phyloP scores from a whole-genome alignment of 495 filamentous ascomycete species.

The Penicillium paradoxum region DNA sequence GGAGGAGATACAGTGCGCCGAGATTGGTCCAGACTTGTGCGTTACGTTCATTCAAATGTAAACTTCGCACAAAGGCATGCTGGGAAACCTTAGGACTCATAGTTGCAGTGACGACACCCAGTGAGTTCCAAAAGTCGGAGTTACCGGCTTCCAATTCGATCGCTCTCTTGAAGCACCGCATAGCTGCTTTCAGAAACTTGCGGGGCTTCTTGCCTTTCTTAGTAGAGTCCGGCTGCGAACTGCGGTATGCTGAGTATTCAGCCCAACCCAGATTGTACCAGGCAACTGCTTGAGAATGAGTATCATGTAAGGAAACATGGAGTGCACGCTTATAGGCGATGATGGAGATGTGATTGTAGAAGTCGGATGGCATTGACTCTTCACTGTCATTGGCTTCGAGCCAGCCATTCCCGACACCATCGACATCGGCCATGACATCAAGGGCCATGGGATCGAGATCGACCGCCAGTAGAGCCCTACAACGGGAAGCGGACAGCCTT shows the following conservation, averaged over 20 bases:
- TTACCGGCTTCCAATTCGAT: conserved; percentile 96
- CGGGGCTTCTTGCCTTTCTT: conserved; percentile 37
- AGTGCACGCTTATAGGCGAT: conserved; percentile 85
- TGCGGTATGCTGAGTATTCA: conserved; percentile 74
- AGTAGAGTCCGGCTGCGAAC: conserved; percentile 43
- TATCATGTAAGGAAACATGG: conserved; percentile 62
- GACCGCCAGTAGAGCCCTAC: conserved; percentile 51
- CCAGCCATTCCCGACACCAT: conserved; percentile 56
- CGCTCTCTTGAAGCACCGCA: conserved; percentile 91
- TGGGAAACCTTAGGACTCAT: conserved; percentile 86
- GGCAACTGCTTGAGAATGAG: conserved; percentile 88
- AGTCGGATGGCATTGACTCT: conserved; percentile 30
- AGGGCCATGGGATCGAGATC: conserved; percentile 51
- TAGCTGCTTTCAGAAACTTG: conserved; percentile 71
- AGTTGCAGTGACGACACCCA: conserved; percentile 81
- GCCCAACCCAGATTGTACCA: conserved; percentile 97
- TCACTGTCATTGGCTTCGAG: conserved; percentile 44
- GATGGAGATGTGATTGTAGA: conserved; percentile 62
- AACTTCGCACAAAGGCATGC: conserved; percentile 86
- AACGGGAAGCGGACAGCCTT: conserved; percentile 51
- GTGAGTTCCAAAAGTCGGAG: conserved; percentile 94
- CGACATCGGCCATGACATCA: conserved; percentile 61
- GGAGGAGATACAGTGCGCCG: conserved; percentile 76
- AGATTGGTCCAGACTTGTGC: conserved; percentile 86
- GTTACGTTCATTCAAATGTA: conserved; percentile 86